Percentiles rank a stretch among this genome's conserved stretches.
These are phyloP conservation scores for Acacia concinna DNA, from an alignment of 331 rosid species.

Conservation along the genomic window DNA sequence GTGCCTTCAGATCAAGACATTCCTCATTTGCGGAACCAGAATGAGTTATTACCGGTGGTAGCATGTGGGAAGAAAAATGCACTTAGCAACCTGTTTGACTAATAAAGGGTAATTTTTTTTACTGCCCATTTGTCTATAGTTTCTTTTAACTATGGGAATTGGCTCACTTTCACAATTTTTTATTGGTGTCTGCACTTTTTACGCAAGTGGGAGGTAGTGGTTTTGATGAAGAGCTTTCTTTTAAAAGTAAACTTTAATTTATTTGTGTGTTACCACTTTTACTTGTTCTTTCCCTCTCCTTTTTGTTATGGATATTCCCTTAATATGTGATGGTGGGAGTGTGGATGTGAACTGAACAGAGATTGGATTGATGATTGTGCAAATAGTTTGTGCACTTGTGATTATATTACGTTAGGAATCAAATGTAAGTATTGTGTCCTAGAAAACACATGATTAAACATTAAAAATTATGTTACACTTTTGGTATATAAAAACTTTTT, in stretches of 20 bases:
- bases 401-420: not conserved
- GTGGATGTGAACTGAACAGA: not conserved
- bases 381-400: not conserved
- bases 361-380: not conserved
- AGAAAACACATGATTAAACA: not conserved
- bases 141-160: not conserved
- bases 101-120: not conserved
- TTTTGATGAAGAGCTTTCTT: conserved; percentile 44
- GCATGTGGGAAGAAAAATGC: conserved; percentile 57
- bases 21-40: conserved; percentile 39
- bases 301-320: not conserved
- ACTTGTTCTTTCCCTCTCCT: not conserved
- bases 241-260: conserved; percentile 29
- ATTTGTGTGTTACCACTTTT: not conserved
- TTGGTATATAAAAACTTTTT: not conserved
- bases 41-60: conserved; percentile 39
- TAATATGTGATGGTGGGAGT: not conserved
- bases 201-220: conserved; percentile 7
- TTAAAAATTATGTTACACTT: not conserved
- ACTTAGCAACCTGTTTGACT: conserved; percentile 65
- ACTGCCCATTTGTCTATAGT: not conserved
- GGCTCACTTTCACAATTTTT: conserved; percentile 7
- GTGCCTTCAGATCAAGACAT: conserved; percentile 30
- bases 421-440: not conserved
- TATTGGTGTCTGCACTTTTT: conserved; percentile 48